Evolutionary conservation across 129 eudicot species (phyloP).

Genomic region (Ambrosia artemisiifolia): DNA sequence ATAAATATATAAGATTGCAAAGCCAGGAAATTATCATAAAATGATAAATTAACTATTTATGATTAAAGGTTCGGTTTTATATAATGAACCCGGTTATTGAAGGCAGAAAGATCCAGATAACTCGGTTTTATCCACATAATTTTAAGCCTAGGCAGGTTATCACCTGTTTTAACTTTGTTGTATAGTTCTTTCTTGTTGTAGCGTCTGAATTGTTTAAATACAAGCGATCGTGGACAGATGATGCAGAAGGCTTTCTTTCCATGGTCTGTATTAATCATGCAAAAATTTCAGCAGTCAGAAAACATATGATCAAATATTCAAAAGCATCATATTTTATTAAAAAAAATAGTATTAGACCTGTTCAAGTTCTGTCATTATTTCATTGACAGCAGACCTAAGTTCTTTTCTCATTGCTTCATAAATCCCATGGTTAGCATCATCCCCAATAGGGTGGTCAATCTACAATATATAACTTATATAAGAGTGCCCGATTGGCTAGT

Average conservation of each 20-base stretch:
- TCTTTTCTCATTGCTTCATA: constrained; percentile 69
- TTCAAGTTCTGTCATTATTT: constrained; percentile 68
- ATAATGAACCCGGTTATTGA: neutral
- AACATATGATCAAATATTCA: constrained; percentile 3
- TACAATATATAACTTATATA: constrained; percentile 22
- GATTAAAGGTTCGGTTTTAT: neutral
- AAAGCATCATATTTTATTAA: neutral
- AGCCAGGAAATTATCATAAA: neutral
- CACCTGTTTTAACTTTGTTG: constrained; percentile 64
- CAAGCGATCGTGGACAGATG: constrained; percentile 28
- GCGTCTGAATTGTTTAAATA: constrained; percentile 39
- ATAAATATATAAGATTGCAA: neutral
- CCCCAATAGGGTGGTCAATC: constrained; percentile 53
- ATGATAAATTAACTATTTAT: neutral
- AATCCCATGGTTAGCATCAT: constrained; percentile 37
- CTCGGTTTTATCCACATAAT: neutral
- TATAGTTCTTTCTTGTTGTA: constrained; percentile 41
- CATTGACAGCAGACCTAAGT: constrained; percentile 70
- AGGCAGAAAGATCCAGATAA: neutral
- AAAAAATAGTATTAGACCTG: constrained; percentile 39
- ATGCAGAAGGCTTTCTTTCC: constrained; percentile 41
- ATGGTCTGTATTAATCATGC: constrained; percentile 37
- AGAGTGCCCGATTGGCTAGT: neutral
- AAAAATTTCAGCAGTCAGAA: constrained; percentile 5
- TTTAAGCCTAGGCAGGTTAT: constrained; percentile 1